Conservation (phyloP, 1,139 yeast genomes). For the Entelexis sorbosivorans region DNA sequence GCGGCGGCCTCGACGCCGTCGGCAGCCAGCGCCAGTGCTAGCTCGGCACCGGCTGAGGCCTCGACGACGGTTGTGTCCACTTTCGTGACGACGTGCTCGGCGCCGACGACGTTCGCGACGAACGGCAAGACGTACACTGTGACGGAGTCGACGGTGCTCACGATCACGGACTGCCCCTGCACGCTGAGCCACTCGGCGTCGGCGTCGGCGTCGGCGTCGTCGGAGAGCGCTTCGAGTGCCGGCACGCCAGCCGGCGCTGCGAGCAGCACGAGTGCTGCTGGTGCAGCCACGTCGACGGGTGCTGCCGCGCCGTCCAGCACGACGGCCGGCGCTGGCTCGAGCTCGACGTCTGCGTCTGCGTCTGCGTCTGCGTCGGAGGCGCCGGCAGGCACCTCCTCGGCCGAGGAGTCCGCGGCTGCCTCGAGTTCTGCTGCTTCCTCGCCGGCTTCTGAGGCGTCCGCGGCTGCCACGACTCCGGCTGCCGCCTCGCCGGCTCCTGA, state of each 20-base stretch:
- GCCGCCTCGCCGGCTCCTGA: neutral
- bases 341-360: too few species aligned
- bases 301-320: too few species aligned
- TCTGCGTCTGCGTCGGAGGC: too few species aligned
- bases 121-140: slow-evolving; percentile 33
- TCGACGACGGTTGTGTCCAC: neutral
- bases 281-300: neutral
- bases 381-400: too few species aligned
- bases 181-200: slow-evolving; percentile 27
- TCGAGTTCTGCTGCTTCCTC: neutral
- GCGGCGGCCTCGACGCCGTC: neutral
- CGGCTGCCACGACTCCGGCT: neutral
- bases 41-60: neutral
- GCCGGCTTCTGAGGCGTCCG: neutral
- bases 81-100: slow-evolving; percentile 29
- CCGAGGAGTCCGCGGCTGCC: too few species aligned
- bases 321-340: too few species aligned
- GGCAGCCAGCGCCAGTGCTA: neutral
- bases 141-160: slow-evolving; percentile 35
- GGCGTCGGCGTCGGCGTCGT: too few species aligned
- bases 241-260: too few species aligned
- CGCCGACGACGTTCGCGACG: slow-evolving; percentile 22
- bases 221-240: too few species aligned
- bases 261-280: neutral
- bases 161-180: slow-evolving; percentile 42